Evolutionary conservation across 208 protist genomes (phyloP), one percentile per base, ranked within the genome.

Genomic region (Acanthamoeba rhysodes): DNA sequence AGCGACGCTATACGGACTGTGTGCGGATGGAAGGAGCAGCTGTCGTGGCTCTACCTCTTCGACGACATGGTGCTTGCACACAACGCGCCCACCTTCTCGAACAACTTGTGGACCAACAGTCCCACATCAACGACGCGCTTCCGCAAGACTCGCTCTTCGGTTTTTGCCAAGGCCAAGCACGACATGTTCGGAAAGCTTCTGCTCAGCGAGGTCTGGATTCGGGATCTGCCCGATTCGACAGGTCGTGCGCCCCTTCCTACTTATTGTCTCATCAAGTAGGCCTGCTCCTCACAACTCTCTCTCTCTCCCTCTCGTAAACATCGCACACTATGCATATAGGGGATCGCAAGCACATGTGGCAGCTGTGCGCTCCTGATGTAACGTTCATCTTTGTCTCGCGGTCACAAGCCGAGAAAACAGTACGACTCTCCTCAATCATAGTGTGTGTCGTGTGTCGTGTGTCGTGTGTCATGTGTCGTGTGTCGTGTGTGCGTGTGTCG

Each of bases 1-100:
- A 64, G 48, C 22, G 80, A 62, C 45, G 80, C 80, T 4, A 41
- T 88, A 12, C 41, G 53, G 29, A 34, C 53, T 2, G 80, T 62
- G 22, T 88, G 80, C 53, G 80, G 80, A 9, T n/a, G 53, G 80
- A 88, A 88, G 53, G 80, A 88, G 53, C 80, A 88, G 53, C 41
- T 88, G 37, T 41, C 32, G 2, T 53, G 41, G 41, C 80, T 88
- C 80, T 88, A 62, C 32, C 80, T 88, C 22, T 88, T 88, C 32
- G 41, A 53, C n/a, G 80, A 88, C n/a, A 76, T 76, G 29, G 32
- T 88, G 29, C 53, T 88, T 22, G 32, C 45, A 12, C 68, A 76
- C 32, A 76, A 29, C 4, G 24, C 68, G 24, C 27, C 68, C 12
- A 76, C 68, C 68, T 76, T 34, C 68, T 32, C 68, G 14, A 76